Base-by-base conservation (phyloP, 345 rosid genomes). In the Salix arbutifolia region DNA sequence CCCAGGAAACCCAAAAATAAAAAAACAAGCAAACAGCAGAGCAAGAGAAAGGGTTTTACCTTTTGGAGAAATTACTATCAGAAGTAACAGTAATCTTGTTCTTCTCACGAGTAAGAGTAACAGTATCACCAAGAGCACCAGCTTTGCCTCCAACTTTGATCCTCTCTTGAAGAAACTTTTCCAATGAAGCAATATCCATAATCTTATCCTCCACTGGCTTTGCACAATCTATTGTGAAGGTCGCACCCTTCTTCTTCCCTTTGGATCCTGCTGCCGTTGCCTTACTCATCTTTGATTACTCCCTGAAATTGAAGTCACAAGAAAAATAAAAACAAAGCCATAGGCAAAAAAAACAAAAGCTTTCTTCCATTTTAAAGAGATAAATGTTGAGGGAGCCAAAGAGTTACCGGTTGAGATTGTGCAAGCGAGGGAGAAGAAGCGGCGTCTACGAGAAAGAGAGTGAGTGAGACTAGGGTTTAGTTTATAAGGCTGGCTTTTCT, bases 131-230 rank as follows among this genome's bases (percentile, higher is more conserved):
- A 0, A 91, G 94, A 67, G 91, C 90, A 46, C 96, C 93, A 0
- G 96, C 86, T 76, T 91, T 91, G 70, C 94, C 97, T 4, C 92
- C 91, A 73, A 90, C 94, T 84, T 90, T 91, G 82, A 90, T 91
- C 35, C 90, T 78, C 76, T 90, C 92, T 78, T 89, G 92, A 30
- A 91, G 91, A 74, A 91, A 91, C 88, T 90, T 91, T 70, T 91
- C 92, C 2, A 91, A 82, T 1, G 94, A 89, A 10, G 91, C 90
- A 14, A 90, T 84, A 74, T 91, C 97, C 94, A 90, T 89, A 50
- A 91, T 88, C 84, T 86, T 90, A 62, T 91, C 96, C 76, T 90
- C 96, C 25, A 89, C 94, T 2, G 94, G 94, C 85, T 91, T 91
- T 7, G 86, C 73, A 79, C 90, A 91, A 74, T 90, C 94, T 50